Conservation (phyloP, 176 grass and related monocot species). For the Oryza rufipogon region DNA sequence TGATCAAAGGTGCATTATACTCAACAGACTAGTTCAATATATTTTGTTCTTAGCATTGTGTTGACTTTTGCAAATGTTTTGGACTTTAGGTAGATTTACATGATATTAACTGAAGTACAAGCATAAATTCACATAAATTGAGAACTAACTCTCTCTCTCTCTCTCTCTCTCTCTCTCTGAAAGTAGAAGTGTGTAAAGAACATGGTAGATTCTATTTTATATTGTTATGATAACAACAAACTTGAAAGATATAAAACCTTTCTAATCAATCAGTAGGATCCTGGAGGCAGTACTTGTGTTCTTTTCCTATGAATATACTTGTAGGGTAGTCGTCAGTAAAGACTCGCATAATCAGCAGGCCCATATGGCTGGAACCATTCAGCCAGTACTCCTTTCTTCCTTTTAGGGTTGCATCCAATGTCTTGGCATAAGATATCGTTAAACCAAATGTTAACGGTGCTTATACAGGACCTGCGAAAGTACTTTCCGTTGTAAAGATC, state of each 20-base stretch:
- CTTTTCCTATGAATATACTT: constrained; percentile 12
- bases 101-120: constrained; percentile 7
- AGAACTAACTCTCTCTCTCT: neutral
- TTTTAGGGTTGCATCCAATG: constrained; percentile 72
- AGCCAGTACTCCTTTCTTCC: constrained; percentile 71
- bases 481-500: constrained; percentile 53
- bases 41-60: neutral
- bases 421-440: constrained; percentile 82
- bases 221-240: neutral
- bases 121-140: neutral
- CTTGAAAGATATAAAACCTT: neutral
- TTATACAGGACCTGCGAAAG: constrained; percentile 68
- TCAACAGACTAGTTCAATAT: neutral
- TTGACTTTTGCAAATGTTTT: constrained; percentile 18
- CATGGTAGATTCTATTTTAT: neutral
- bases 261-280: neutral
- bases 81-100: neutral
- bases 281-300: constrained; percentile 10
- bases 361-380: constrained; percentile 83
- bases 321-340: constrained; percentile 32
- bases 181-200: neutral
- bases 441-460: constrained; percentile 73
- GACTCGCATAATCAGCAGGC: constrained; percentile 66
- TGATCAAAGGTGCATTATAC: neutral
- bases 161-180: neutral